These are phyloP conservation scores for Pythium guiyangense DNA, from an alignment of 352 stramenopile species.

Conservation along the genomic window DNA sequence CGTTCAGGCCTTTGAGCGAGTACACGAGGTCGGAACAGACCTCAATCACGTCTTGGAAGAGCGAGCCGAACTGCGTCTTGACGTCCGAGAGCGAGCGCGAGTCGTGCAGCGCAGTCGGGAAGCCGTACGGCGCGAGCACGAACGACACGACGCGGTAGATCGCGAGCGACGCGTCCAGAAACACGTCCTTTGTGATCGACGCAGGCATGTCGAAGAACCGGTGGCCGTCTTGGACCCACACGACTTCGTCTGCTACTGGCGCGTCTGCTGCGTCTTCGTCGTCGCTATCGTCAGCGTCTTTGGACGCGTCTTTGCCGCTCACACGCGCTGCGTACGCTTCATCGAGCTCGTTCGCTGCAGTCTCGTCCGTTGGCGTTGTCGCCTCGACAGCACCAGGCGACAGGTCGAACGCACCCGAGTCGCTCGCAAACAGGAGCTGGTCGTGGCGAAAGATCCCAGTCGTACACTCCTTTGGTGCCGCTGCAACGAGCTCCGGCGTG, in stretches of 20 bases:
- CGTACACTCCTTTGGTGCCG: slow-evolving; percentile 30
- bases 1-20: slow-evolving; percentile 53
- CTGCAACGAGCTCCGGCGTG: slow-evolving; percentile 30
- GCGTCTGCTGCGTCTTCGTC: slow-evolving; percentile 9
- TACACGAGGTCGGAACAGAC: slow-evolving; percentile 87
- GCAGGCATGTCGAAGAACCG: slow-evolving; percentile 82
- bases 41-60: slow-evolving; percentile 85
- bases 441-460: slow-evolving; percentile 39
- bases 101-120: slow-evolving; percentile 50
- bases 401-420: slow-evolving; percentile 55
- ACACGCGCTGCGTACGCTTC: slow-evolving; percentile 45
- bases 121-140: slow-evolving; percentile 75
- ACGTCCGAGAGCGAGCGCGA: slow-evolving; percentile 63
- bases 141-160: slow-evolving; percentile 82
- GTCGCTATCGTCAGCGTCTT: slow-evolving; percentile 1
- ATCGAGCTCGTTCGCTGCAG: slow-evolving; percentile 21
- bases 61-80: slow-evolving; percentile 62
- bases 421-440: slow-evolving; percentile 36
- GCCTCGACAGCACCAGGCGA: slow-evolving; percentile 21
- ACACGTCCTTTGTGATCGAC: slow-evolving; percentile 58
- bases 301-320: slow-evolving; percentile 23
- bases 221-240: slow-evolving; percentile 46
- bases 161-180: slow-evolving; percentile 54
- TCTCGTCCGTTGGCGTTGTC: slow-evolving; percentile 3
- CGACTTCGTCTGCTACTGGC: slow-evolving; percentile 27